Conservation (phyloP, 2,329 filamentous ascomycete species). For the Verticillium isaacii region DNA sequence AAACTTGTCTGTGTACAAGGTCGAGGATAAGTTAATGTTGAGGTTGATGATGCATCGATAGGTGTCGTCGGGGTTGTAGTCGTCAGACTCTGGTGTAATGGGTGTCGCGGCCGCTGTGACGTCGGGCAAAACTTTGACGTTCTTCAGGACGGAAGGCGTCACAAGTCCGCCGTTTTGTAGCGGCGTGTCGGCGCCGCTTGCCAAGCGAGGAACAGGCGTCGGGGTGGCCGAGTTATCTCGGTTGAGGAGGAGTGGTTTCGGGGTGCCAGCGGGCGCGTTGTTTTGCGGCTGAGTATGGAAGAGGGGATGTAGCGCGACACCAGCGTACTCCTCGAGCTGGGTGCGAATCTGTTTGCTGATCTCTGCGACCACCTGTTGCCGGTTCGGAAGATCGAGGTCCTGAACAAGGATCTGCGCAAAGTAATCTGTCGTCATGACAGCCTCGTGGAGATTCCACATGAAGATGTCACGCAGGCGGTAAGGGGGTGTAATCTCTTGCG, state of each 20-base stretch:
- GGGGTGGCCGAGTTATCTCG: slow-evolving; percentile 33
- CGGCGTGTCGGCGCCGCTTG: slow-evolving; percentile 53
- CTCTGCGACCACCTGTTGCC: slow-evolving; percentile 63
- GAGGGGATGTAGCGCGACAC: slow-evolving; percentile 86
- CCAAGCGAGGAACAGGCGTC: slow-evolving; percentile 16
- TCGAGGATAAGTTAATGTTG: slow-evolving; percentile 86
- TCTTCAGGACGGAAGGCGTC: slow-evolving; percentile 41
- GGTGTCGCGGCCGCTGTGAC: slow-evolving; percentile 68
- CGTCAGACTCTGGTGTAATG: slow-evolving; percentile 60
- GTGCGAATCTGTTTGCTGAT: slow-evolving; percentile 93
- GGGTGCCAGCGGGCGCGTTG: slow-evolving; percentile 17
- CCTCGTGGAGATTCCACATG: slow-evolving; percentile 95
- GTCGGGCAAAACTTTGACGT: slow-evolving; percentile 41
- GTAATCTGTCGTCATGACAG: slow-evolving; percentile 87
- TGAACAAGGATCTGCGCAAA: slow-evolving; percentile 90
- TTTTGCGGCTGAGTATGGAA: slow-evolving; percentile 60
- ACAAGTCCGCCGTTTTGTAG: slow-evolving; percentile 44
- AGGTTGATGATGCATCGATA: slow-evolving; percentile 90
- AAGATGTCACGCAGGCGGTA: slow-evolving; percentile 94
- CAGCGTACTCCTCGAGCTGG: slow-evolving; percentile 93
- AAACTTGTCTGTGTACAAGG: slow-evolving; percentile 93
- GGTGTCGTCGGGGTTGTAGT: slow-evolving; percentile 86
- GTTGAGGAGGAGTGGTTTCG: slow-evolving; percentile 24
- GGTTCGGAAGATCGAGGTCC: slow-evolving; percentile 84
- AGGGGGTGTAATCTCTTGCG: slow-evolving; percentile 73